These are phyloP conservation scores for Grigorovia jiainica DNA, from an alignment of 805 yeast genomes.

Conservation along the genomic window DNA sequence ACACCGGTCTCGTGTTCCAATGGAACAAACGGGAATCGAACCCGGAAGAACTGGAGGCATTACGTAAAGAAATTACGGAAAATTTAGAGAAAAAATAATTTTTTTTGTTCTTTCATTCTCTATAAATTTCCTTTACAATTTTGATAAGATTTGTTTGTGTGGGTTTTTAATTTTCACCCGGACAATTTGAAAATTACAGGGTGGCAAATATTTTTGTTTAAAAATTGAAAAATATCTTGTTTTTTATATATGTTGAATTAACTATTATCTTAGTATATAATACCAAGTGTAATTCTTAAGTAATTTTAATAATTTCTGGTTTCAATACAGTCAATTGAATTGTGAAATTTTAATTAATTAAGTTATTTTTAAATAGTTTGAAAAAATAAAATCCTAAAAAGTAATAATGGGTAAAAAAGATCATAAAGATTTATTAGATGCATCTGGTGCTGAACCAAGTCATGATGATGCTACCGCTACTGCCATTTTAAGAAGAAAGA, in stretches of 20 bases:
- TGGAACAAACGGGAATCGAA: constrained; percentile 78
- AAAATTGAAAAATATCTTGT: too few species aligned
- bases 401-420: constrained; percentile 34
- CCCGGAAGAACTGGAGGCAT: neutral
- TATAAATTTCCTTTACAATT: neutral
- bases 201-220: too few species aligned
- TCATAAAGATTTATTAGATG: constrained; percentile 44
- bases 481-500: constrained; percentile 92
- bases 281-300: too few species aligned
- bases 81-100: neutral
- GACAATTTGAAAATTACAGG: too few species aligned
- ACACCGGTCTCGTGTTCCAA: constrained; percentile 73
- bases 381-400: neutral
- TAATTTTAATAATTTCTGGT: too few species aligned
- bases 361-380: neutral
- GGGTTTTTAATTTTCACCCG: neutral
- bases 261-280: too few species aligned
- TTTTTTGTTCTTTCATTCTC: too few species aligned
- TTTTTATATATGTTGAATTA: too few species aligned
- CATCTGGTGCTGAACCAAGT: constrained; percentile 53
- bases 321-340: too few species aligned
- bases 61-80: neutral
- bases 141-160: neutral
- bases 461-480: constrained; percentile 80
- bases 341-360: too few species aligned